phyloP scores from a whole-genome alignment of 2,329 filamentous ascomycete genomes.

The Parascedosporium putredinis region DNA sequence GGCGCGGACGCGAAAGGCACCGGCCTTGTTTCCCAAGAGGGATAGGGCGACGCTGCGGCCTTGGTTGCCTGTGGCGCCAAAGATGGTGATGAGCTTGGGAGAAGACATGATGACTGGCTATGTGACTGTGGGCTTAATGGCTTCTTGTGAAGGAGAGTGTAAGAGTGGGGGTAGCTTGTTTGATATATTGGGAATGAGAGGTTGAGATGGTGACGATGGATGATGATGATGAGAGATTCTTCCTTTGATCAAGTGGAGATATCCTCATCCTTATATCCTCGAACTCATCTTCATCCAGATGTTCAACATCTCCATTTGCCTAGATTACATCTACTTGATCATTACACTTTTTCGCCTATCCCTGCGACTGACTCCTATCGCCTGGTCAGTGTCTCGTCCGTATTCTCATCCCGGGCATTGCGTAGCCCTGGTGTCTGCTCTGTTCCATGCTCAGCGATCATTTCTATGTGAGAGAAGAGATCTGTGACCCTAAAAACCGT shows the following conservation, averaged over 20 bases:
- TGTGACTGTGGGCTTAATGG: too few species aligned
- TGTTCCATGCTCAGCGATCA: too few species aligned
- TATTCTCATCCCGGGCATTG: neutral
- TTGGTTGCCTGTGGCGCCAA: conserved; percentile 35
- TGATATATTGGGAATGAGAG: too few species aligned
- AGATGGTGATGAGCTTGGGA: conserved; percentile 20
- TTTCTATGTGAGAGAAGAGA: neutral
- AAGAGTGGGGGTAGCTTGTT: too few species aligned
- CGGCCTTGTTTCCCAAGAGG: conserved; percentile 25
- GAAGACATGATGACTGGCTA: conserved; percentile 15
- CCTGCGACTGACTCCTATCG: too few species aligned
- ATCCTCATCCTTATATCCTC: neutral
- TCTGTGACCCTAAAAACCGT: neutral
- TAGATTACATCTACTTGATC: too few species aligned
- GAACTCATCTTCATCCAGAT: too few species aligned
- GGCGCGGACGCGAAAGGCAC: conserved; percentile 31
- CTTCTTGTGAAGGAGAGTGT: too few species aligned
- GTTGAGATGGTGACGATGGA: neutral
- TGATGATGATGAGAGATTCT: neutral
- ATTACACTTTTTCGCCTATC: too few species aligned
- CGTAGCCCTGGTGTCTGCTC: too few species aligned
- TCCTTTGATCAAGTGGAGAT: neutral
- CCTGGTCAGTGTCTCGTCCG: too few species aligned
- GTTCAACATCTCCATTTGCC: neutral
- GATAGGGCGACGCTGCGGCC: conserved; percentile 35